phyloP scores from a whole-genome alignment of 345 rosid genomes.

The Lenwebbia sp. region DNA sequence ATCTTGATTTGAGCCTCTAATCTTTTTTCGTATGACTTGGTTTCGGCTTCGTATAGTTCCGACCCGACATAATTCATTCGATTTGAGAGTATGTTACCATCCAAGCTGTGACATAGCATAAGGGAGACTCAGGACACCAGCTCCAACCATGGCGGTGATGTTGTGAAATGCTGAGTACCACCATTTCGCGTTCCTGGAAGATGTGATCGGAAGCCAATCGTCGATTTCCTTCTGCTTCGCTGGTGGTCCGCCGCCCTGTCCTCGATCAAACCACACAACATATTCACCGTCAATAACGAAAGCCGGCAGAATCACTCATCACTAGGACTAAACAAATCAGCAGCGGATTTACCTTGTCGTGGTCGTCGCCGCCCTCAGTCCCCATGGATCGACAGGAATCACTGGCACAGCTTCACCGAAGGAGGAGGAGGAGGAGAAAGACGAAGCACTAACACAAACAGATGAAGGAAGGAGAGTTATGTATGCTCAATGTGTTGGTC shows the following conservation, averaged over 20 bases:
- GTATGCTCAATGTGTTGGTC: background rate
- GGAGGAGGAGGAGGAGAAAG: background rate
- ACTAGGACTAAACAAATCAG: background rate
- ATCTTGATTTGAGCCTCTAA: background rate
- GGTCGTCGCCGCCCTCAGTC: background rate
- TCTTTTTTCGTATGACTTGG: background rate
- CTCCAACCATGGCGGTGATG: constrained; percentile 82
- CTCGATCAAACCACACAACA: background rate
- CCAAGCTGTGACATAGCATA: constrained; percentile 68
- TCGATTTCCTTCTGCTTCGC: constrained; percentile 49
- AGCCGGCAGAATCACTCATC: background rate
- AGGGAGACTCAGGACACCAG: constrained; percentile 73
- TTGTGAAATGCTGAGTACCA: constrained; percentile 82
- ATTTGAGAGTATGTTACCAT: constrained; percentile 21
- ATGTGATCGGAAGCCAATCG: constrained; percentile 66
- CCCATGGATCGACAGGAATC: background rate
- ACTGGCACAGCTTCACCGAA: background rate
- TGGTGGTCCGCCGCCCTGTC: background rate
- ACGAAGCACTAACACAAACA: background rate
- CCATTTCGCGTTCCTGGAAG: constrained; percentile 73
- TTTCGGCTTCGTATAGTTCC: background rate
- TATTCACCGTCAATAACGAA: background rate
- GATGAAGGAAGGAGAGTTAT: background rate
- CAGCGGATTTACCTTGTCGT: background rate
- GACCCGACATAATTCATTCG: background rate